Percentiles rank a stretch among this genome's conserved stretches.
These are phyloP conservation scores for Inosperma sp. DNA, from an alignment of 768 basidiomycete species.

Conservation along the genomic window DNA sequence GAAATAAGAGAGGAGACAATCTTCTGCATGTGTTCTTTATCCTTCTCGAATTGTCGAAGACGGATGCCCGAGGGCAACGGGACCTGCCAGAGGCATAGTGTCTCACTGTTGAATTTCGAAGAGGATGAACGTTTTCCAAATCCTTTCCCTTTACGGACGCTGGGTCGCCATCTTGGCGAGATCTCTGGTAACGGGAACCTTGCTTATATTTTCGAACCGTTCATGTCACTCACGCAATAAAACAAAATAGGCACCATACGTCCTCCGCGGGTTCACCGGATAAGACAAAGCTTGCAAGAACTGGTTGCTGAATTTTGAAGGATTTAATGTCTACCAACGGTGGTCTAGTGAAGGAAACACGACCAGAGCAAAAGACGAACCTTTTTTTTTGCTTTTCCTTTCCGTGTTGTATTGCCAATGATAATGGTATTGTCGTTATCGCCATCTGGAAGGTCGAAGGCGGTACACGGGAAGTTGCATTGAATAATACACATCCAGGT, in stretches of 20 bases:
- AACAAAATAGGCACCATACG: slow-evolving; percentile 44
- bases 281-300: slow-evolving; percentile 73
- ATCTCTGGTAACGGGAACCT: slow-evolving; percentile 86
- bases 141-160: too few species aligned
- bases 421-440: slow-evolving; percentile 58
- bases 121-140: too few species aligned
- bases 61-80: too few species aligned
- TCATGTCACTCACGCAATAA: background rate
- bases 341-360: too few species aligned
- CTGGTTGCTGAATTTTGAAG: slow-evolving; percentile 60
- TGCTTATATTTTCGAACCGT: too few species aligned
- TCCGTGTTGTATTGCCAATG: slow-evolving; percentile 33
- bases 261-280: slow-evolving; percentile 66
- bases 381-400: slow-evolving; percentile 2
- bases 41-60: too few species aligned
- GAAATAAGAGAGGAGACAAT: too few species aligned
- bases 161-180: slow-evolving; percentile 79
- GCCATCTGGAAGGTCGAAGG: slow-evolving; percentile 60
- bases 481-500: slow-evolving; percentile 76
- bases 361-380: too few species aligned
- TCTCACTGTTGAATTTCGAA: too few species aligned
- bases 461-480: slow-evolving; percentile 42
- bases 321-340: slow-evolving; percentile 32
- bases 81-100: too few species aligned
- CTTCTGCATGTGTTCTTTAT: too few species aligned